These are phyloP conservation scores for Dendrobium officinale DNA, from an alignment of 106 monocot genomes.

Conservation along the genomic window DNA sequence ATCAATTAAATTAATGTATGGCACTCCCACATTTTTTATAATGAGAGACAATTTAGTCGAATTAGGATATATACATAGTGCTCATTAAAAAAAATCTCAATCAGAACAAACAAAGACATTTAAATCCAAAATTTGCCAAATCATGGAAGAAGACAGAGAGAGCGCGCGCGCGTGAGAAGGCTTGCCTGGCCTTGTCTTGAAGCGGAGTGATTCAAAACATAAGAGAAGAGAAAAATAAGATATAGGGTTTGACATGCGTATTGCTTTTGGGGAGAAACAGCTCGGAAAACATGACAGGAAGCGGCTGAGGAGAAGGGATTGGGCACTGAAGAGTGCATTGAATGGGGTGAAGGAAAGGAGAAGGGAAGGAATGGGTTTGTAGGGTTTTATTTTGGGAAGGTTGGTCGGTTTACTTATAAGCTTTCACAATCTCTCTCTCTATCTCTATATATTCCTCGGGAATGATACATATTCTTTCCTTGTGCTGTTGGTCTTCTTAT, in stretches of 20 bases:
- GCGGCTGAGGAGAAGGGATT: constrained; percentile 4
- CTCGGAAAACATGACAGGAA: constrained; percentile 8
- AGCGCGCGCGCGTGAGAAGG: background rate
- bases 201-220: background rate
- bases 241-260: constrained; percentile 4
- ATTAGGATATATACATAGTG: too few relatives aligned
- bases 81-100: too few relatives aligned
- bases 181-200: background rate
- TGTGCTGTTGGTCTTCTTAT: background rate
- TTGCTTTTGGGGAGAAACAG: constrained; percentile 1
- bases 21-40: too few relatives aligned
- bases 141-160: background rate
- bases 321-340: background rate
- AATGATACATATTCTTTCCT: constrained; percentile 1
- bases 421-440: background rate
- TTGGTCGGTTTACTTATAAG: background rate
- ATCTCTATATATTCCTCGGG: background rate
- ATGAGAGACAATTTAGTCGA: too few relatives aligned
- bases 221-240: background rate
- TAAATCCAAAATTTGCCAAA: too few relatives aligned
- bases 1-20: too few relatives aligned
- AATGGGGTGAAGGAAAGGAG: background rate
- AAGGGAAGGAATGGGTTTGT: background rate
- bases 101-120: too few relatives aligned
- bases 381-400: background rate